Percentiles rank a stretch among this genome's conserved stretches.
phyloP scores from a whole-genome alignment of 257 asterid species.

The Jaltomata sinuosa region DNA sequence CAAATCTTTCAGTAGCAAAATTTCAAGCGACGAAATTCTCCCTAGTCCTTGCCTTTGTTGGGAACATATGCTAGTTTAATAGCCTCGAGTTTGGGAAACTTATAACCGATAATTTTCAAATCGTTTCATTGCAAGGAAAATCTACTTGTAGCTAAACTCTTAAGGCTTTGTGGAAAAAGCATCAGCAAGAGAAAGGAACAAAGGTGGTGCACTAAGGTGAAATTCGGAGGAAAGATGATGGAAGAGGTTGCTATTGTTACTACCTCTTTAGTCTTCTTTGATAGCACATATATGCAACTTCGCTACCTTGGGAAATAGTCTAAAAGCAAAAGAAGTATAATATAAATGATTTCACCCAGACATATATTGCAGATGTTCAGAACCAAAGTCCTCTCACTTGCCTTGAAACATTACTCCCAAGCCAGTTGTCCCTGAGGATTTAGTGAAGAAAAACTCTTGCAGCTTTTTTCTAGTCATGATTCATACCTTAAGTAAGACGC shows the following conservation, averaged over 20 bases:
- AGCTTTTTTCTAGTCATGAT: no score
- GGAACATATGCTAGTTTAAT: no score
- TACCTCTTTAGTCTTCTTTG: not conserved
- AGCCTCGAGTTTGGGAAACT: not conserved
- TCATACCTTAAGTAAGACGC: no score
- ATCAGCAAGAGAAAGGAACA: not conserved
- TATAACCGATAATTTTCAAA: not conserved
- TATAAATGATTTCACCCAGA: not conserved
- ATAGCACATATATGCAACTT: not conserved
- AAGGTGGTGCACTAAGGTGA: no score
- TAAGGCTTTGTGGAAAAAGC: not conserved
- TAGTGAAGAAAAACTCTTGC: no score
- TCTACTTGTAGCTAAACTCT: not conserved
- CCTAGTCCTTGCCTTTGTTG: not conserved
- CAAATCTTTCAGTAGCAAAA: no score
- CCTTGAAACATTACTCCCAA: not conserved
- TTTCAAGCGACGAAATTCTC: not conserved
- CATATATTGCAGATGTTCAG: not conserved
- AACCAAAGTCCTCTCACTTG: not conserved
- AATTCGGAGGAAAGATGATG: no score
- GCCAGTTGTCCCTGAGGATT: no score
- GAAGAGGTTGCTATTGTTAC: not conserved
- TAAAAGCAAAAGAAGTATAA: not conserved
- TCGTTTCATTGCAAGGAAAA: not conserved
- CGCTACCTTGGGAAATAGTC: not conserved